These are phyloP conservation scores for Microascus cirrosus DNA, from an alignment of 2,329 filamentous ascomycete species.

Conservation along the genomic window DNA sequence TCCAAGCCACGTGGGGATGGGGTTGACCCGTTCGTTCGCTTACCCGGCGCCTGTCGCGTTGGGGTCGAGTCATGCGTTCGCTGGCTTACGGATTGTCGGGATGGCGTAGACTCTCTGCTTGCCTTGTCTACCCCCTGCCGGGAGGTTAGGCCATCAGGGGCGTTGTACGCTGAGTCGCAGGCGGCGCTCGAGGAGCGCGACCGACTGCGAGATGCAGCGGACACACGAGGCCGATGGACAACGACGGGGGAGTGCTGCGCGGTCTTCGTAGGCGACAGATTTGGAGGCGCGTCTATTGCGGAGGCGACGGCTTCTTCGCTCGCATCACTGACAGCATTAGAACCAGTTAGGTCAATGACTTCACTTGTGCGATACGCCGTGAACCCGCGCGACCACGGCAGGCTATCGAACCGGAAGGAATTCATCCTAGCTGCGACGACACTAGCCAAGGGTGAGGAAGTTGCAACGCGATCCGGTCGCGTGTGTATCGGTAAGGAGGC, in stretches of 20 bases:
- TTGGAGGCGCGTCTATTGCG: background rate
- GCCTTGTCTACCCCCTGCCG: background rate
- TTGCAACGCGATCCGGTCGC: background rate
- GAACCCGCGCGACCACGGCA: background rate
- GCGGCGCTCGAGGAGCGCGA: background rate
- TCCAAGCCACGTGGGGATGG: background rate
- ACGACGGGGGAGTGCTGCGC: background rate
- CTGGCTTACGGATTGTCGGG: background rate
- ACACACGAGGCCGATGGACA: background rate
- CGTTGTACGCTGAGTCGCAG: background rate
- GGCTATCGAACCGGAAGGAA: background rate
- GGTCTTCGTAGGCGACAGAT: background rate
- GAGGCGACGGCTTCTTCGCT: background rate
- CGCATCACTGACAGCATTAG: background rate
- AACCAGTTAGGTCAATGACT: background rate
- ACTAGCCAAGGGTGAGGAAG: background rate
- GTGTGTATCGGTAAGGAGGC: background rate
- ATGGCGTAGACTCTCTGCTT: background rate
- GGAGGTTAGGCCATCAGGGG: background rate
- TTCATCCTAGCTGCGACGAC: background rate
- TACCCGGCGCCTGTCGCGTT: background rate
- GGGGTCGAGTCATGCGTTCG: background rate
- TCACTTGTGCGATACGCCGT: background rate
- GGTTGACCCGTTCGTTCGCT: background rate
- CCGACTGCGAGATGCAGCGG: background rate